Percentiles rank a stretch among this genome's conserved stretches.
These are phyloP conservation scores for Zymoseptoria ardabiliae DNA, from an alignment of 2,329 filamentous ascomycete genomes.

Conservation along the genomic window DNA sequence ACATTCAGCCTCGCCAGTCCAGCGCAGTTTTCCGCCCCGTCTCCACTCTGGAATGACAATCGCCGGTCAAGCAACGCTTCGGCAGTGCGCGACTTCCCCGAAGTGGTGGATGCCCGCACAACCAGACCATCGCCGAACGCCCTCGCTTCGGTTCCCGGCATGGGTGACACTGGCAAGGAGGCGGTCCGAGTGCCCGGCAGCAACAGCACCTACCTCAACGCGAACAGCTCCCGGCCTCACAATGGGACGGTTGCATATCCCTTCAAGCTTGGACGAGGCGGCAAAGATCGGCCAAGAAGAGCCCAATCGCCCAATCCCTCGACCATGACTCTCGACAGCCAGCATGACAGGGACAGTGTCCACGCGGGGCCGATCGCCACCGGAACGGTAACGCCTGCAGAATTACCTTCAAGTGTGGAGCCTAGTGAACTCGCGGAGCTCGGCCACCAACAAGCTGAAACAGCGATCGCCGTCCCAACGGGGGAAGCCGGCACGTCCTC, in stretches of 20 bases:
- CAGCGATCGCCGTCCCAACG: constrained; percentile 3
- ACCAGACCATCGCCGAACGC: background rate
- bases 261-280: constrained; percentile 54
- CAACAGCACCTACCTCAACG: constrained; percentile 41
- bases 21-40: constrained; percentile 3
- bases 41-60: constrained; percentile 10
- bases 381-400: background rate
- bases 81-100: constrained; percentile 6
- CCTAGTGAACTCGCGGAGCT: background rate
- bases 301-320: constrained; percentile 15
- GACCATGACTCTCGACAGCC: constrained; percentile 22
- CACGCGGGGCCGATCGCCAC: background rate
- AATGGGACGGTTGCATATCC: constrained; percentile 65
- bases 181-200: constrained; percentile 26
- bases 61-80: constrained; percentile 16
- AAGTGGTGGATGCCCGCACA: background rate
- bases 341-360: constrained; percentile 2
- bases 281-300: background rate
- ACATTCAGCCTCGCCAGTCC: constrained; percentile 4
- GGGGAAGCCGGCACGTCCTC: background rate
- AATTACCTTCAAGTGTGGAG: background rate
- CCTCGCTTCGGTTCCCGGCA: constrained; percentile 6
- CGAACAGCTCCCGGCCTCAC: constrained; percentile 56
- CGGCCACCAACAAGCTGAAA: background rate
- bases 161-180: constrained; percentile 13